A percentile compares a stretch with the other conserved stretches of the same genome.
Evolutionary conservation across 805 yeast genomes (phyloP).

Genomic region (Lipomyces sp.): DNA sequence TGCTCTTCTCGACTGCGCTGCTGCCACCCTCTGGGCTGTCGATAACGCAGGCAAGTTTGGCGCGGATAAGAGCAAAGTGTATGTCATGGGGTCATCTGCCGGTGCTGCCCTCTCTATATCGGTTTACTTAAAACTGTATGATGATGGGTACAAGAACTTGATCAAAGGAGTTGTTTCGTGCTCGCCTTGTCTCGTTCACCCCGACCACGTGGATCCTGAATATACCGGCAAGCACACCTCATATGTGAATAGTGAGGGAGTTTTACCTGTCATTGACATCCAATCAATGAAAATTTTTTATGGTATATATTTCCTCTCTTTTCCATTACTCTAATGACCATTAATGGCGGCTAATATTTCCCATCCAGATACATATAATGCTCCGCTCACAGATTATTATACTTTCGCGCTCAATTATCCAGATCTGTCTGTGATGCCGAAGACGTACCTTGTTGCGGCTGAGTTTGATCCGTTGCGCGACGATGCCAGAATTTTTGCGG

Average conservation of each 20-base stretch:
- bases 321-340: no score
- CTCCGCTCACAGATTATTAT: slow-evolving; percentile 8
- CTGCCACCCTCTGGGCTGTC: slow-evolving; percentile 8
- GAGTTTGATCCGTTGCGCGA: slow-evolving; percentile 14
- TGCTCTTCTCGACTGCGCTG: slow-evolving; percentile 12
- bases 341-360: no score
- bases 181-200: slow-evolving; percentile 9
- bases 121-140: slow-evolving; percentile 3
- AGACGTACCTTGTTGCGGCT: slow-evolving; percentile 6
- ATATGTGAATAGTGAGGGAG: slow-evolving; percentile 2
- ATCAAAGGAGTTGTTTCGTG: slow-evolving; percentile 3
- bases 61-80: slow-evolving; percentile 1
- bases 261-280: slow-evolving; percentile 7
- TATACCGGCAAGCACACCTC: slow-evolving; percentile 6
- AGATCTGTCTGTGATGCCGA: slow-evolving; percentile 2
- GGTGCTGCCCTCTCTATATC: slow-evolving; percentile 12
- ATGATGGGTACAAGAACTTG: slow-evolving; percentile 1
- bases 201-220: neutral
- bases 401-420: slow-evolving; percentile 7
- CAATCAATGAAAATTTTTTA: slow-evolving; percentile 9
- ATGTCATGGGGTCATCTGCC: slow-evolving; percentile 10
- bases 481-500: slow-evolving; percentile 1
- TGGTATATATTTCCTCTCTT: no score
- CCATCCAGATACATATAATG: slow-evolving; percentile 10
- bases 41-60: slow-evolving; percentile 4